Evolutionary conservation across 2,329 filamentous ascomycete genomes (phyloP), one percentile per base, ranked within the genome.

Genomic region (Cercospora sp.): DNA sequence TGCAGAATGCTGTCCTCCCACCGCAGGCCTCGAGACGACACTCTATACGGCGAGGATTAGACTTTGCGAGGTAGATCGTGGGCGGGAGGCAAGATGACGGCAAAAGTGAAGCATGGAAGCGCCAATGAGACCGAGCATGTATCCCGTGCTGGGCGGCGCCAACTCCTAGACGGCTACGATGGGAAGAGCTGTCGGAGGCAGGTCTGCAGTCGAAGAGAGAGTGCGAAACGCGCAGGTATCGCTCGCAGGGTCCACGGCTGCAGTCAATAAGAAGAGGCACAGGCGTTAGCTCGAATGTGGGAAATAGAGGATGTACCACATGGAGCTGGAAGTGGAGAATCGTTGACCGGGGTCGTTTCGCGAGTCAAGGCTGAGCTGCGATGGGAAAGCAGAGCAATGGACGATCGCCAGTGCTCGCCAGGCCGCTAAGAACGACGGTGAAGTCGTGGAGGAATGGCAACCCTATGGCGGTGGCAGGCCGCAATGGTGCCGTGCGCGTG

Each of bases 351-450:
- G 66, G n/a, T 21, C 26, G n/a, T 24, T 26, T 43, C 45, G 53
- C 66, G 66, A 67, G 66, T 66, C 66, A 63, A 40, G 51, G 57
- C 37, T 60, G 37, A 49, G 43, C n/a, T 49, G 18, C 9, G 65
- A 67, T 8, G 24, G 61, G 60, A 26, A 67, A 53, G 30, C 43
- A 24, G 58, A n/a, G 57, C 57, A 30, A 28, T 57, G 21, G 53
- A 30, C 53, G 40, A 43, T 32, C 65, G 65, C 65, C 65, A 67
- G 55, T 67, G 65, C 65, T 49, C 53, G 57, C 57, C 45, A 26
- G 43, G 65, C 61, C 49, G 61, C 65, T 67, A 63, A 60, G 40
- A 63, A 49, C 60, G 34, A 67, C 61, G 65, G 65, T 64, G 37
- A 67, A 37, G 60, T 57, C 53, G 61, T 60, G 61, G 61, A 51